These are phyloP conservation scores for Daphne laureola DNA, from an alignment of 441 rosid genomes.

Conservation along the genomic window DNA sequence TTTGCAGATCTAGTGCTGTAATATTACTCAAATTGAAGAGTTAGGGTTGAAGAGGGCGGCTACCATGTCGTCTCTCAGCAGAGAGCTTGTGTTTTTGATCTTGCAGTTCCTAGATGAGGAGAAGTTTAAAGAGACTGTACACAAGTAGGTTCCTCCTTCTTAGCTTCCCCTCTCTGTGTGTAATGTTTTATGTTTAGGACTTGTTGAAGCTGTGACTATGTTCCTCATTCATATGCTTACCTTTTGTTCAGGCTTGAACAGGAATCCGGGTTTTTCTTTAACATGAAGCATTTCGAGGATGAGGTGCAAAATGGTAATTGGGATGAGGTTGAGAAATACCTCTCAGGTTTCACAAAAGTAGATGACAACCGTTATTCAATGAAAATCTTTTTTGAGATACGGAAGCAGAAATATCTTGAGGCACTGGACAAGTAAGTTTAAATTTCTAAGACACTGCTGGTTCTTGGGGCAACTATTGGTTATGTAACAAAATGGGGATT, in stretches of 20 bases:
- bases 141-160: slow-evolving; percentile 44
- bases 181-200: slow-evolving; percentile 1
- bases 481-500: not conserved
- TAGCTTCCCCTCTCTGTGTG: not conserved
- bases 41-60: slow-evolving; percentile 30
- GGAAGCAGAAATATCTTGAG: slow-evolving; percentile 99
- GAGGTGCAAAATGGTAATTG: slow-evolving; percentile 89
- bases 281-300: slow-evolving; percentile 97
- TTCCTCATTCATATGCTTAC: slow-evolving; percentile 14
- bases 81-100: slow-evolving; percentile 98
- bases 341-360: slow-evolving; percentile 96
- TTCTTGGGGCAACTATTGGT: not conserved
- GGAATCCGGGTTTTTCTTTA: slow-evolving; percentile 98
- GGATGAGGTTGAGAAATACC: slow-evolving; percentile 97
- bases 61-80: slow-evolving; percentile 92
- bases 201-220: slow-evolving; percentile 15
- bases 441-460: slow-evolving; percentile 2
- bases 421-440: slow-evolving; percentile 83
- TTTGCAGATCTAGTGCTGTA: slow-evolving; percentile 57
- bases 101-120: slow-evolving; percentile 98
- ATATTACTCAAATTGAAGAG: slow-evolving; percentile 20
- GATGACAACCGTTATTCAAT: slow-evolving; percentile 96
- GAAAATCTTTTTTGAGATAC: slow-evolving; percentile 98
- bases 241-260: slow-evolving; percentile 74
- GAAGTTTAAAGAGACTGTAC: slow-evolving; percentile 97